A percentile compares a stretch with the other conserved stretches of the same genome.
Evolutionary conservation across 805 yeast species (phyloP).

Genomic region (Cyberlindnera xylosilytica): DNA sequence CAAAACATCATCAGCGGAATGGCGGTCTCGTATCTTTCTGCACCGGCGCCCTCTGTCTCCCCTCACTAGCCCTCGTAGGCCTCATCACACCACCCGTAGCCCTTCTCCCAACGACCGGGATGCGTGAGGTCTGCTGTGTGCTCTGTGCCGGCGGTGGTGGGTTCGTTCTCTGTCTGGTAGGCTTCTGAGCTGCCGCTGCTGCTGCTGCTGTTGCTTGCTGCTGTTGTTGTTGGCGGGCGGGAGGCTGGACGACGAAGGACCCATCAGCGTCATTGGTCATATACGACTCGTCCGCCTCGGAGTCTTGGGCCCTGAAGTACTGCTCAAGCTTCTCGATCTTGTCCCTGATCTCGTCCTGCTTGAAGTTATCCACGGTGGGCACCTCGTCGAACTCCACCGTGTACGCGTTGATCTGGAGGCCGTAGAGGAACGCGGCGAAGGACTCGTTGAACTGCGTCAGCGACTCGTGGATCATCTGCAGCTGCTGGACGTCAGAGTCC

Average conservation of each 20-base stretch:
- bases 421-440: conserved; percentile 72
- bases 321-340: conserved; percentile 22
- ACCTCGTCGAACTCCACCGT: conserved; percentile 62
- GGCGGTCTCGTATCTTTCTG: conserved; percentile 25
- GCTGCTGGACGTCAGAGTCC: conserved; percentile 53
- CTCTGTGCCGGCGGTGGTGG: no score
- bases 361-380: conserved; percentile 17
- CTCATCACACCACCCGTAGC: conserved; percentile 16
- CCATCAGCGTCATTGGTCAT: conserved; percentile 31
- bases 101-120: conserved; percentile 14
- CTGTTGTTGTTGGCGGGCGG: background rate
- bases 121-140: conserved; percentile 5
- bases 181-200: no score
- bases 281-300: conserved; percentile 25
- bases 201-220: no score
- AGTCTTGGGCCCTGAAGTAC: conserved; percentile 16
- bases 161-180: no score
- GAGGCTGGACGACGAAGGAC: conserved; percentile 30
- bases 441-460: conserved; percentile 72
- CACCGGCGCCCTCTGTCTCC: conserved; percentile 13
- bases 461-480: conserved; percentile 59
- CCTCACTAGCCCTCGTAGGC: conserved; percentile 24
- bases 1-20: conserved; percentile 16
- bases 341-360: conserved; percentile 18
- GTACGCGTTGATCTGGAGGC: conserved; percentile 83